Evolutionary conservation across 192 early-diverging fungal genomes (phyloP).

Genomic region (Coemansia sp.): DNA sequence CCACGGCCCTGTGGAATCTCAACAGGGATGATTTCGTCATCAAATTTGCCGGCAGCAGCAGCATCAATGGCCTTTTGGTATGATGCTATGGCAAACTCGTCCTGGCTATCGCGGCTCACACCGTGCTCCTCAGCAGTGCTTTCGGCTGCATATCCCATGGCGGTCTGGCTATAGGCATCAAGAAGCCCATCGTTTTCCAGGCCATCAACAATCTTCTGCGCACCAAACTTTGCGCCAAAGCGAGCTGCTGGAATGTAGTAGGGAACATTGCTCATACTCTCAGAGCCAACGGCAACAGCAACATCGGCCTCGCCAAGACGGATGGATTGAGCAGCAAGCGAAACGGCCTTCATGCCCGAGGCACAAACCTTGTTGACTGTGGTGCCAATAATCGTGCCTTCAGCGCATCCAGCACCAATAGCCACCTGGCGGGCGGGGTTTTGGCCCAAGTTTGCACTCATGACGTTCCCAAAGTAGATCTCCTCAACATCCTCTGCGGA

Average conservation of each 20-base stretch:
- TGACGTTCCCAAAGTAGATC: conserved; percentile 74
- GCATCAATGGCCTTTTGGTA: conserved; percentile 78
- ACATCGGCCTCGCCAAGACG: conserved; percentile 70
- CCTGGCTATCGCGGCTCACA: conserved; percentile 81
- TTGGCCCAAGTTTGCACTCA: conserved; percentile 79
- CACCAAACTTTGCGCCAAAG: conserved; percentile 75
- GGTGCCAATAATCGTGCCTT: conserved; percentile 62
- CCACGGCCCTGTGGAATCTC: conserved; percentile 68
- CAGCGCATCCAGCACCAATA: conserved; percentile 68
- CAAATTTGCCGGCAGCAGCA: conserved; percentile 60
- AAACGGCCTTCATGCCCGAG: conserved; percentile 78
- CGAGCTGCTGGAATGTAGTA: conserved; percentile 79
- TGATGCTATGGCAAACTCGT: conserved; percentile 71
- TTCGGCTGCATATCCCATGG: conserved; percentile 83
- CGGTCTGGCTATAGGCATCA: conserved; percentile 70
- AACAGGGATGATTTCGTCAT: conserved; percentile 70
- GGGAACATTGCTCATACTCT: conserved; percentile 83
- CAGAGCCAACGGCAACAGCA: conserved; percentile 73
- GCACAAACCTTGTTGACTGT: conserved; percentile 87
- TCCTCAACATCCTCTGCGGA: conserved; percentile 69
- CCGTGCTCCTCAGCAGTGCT: conserved; percentile 74
- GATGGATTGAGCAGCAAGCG: conserved; percentile 74
- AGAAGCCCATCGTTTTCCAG: conserved; percentile 73
- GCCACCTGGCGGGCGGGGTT: conserved; percentile 85
- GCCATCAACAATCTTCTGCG: conserved; percentile 71